These are phyloP conservation scores for Lepidium sativum DNA, from an alignment of 345 rosid species.

Conservation along the genomic window DNA sequence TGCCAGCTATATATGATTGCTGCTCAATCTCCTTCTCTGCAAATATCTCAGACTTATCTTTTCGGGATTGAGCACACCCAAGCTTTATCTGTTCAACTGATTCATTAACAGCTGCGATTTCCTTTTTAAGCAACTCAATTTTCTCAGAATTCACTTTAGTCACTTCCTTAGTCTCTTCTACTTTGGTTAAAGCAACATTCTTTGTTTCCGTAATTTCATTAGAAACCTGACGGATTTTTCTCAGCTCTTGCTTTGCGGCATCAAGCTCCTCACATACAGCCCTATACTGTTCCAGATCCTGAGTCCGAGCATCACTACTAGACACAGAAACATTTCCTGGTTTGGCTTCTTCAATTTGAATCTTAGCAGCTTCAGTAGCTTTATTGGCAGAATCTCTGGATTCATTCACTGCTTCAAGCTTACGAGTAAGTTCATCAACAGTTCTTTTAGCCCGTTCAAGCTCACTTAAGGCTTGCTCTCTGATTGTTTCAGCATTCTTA, in stretches of 20 bases:
- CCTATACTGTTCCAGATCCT: constrained; percentile 55
- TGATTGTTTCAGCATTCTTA: constrained; percentile 63
- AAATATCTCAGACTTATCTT: constrained; percentile 64
- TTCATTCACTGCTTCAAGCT: constrained; percentile 46
- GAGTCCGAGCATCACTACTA: constrained; percentile 37
- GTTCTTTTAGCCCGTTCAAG: constrained; percentile 67
- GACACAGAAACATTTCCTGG: constrained; percentile 29
- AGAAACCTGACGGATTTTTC: constrained; percentile 56
- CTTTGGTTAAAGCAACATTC: constrained; percentile 48
- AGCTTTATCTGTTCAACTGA: constrained; percentile 77
- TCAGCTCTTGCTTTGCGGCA: constrained; percentile 67
- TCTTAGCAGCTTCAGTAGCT: constrained; percentile 63
- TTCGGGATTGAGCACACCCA: constrained; percentile 53
- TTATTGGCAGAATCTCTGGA: constrained; percentile 54
- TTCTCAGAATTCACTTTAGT: constrained; percentile 57
- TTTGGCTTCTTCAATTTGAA: constrained; percentile 47
- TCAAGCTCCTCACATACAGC: constrained; percentile 55
- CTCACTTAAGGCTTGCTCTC: constrained; percentile 62
- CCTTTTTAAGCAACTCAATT: constrained; percentile 61
- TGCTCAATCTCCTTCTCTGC: constrained; percentile 57
- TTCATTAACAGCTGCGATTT: constrained; percentile 61
- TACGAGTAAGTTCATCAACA: constrained; percentile 53
- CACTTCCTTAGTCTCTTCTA: constrained; percentile 54
- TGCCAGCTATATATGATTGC: constrained; percentile 49
- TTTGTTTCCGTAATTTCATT: constrained; percentile 49